Evolutionary conservation across 352 stramenopile species (phyloP), one percentile per base, ranked within the genome.

Genomic region (Nothophytophthora sp.): DNA sequence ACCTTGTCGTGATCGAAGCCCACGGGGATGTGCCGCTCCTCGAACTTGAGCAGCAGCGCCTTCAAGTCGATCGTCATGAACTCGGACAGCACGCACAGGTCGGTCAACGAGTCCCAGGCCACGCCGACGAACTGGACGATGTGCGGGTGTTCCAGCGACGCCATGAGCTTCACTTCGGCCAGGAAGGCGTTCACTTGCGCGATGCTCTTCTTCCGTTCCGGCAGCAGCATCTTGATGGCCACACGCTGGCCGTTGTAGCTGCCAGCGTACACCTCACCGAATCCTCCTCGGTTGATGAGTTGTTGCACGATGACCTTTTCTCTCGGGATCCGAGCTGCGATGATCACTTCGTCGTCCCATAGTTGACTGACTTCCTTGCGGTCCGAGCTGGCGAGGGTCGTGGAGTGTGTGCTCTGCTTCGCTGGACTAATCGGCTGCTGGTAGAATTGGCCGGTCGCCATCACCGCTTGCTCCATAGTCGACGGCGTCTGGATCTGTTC

Each of bases 121-220:
- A 81, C 65, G 13, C 66, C 67, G 2, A 81, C 36, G 18, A 80
- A 85, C 4, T 37, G n/a, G 4, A 82, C 70, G 32, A 86, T 75
- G 16, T 63, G 54, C 11, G 45, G 30, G 36, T 80, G 62, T 5
- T 80, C 56, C 2, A 65, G 42, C 0, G 53, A 55, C 4, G 46
- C 50, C 53, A 68, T 68, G 39, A 68, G 48, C 20, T 68, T 68
- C 8, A 63, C 47, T 16, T 68, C 59, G 8, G 45, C 42, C 5
- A 68, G 42, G 36, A 68, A 68, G 6, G 52, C 52, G 53, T 63
- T 68, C 12, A 68, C 60, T 33, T 68, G 60, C 5, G 50, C 30
- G 15, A 68, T 16, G 10, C 43, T 68, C 37, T 63, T 63, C 35
- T 63, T 63, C 2, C 53, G 54, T 22, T 68, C 60, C 1, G 53